These are phyloP conservation scores for Kalanchoe fedtschenkoi DNA, from an alignment of 164 flowering plant species.

Conservation along the genomic window DNA sequence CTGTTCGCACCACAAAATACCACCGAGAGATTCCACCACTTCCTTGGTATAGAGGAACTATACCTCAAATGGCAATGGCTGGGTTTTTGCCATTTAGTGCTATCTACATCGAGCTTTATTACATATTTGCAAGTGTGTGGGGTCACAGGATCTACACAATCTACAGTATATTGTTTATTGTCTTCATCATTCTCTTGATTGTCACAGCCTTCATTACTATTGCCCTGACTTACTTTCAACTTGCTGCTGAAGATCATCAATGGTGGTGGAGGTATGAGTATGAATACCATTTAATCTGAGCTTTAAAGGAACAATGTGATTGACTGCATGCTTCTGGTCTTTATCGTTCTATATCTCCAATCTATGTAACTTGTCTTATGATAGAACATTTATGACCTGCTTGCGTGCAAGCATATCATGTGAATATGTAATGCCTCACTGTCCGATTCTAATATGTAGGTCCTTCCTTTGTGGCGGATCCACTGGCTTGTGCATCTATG, in stretches of 20 bases:
- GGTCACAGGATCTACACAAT: not conserved
- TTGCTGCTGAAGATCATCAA: conserved; percentile 4
- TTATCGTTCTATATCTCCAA: not conserved
- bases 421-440: not conserved
- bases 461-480: conserved; percentile 4
- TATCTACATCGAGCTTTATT: not conserved
- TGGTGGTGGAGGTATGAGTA: conserved; percentile 5
- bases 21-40: not conserved
- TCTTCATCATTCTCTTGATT: conserved; percentile 1
- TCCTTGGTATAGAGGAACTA: not conserved
- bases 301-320: not conserved
- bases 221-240: conserved; percentile 1
- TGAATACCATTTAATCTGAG: not conserved
- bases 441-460: not conserved
- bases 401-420: not conserved
- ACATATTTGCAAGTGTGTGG: not conserved
- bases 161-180: not conserved
- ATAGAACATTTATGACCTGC: not conserved
- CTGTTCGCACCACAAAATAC: not conserved
- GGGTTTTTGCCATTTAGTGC: conserved; percentile 1
- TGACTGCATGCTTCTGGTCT: not conserved
- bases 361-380: too few species aligned
- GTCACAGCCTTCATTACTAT: conserved; percentile 3
- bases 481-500: not conserved
- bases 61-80: not conserved